Conservation (phyloP, 495 filamentous ascomycete genomes). For the Staphylotrichum tortipilum region DNA sequence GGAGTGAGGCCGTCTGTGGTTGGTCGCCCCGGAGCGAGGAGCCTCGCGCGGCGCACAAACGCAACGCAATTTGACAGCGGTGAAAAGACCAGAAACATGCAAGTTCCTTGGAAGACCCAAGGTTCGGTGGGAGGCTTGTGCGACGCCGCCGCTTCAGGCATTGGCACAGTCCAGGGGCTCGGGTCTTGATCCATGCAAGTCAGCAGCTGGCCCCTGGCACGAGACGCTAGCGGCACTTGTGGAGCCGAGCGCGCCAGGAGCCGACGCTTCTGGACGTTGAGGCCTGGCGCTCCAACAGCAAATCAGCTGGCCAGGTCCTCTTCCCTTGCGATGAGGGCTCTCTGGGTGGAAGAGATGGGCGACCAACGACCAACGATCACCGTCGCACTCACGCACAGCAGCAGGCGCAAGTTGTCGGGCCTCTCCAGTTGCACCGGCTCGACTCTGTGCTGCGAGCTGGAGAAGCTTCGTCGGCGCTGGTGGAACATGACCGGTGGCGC, state of each 20-base stretch:
- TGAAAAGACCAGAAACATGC: not conserved
- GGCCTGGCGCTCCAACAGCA: not conserved
- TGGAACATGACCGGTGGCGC: not conserved
- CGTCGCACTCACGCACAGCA: too few species aligned
- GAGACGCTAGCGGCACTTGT: conserved; percentile 8
- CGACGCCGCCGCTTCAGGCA: not conserved
- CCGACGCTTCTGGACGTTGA: not conserved
- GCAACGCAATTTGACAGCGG: not conserved
- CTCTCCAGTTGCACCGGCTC: not conserved
- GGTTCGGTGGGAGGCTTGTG: not conserved
- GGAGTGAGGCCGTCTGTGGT: too few species aligned
- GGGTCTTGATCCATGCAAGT: conserved; percentile 1
- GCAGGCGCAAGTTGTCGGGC: too few species aligned
- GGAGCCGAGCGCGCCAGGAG: not conserved
- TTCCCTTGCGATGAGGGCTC: too few species aligned
- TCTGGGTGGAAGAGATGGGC: too few species aligned
- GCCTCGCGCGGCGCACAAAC: too few species aligned
- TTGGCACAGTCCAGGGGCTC: not conserved
- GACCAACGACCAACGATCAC: too few species aligned
- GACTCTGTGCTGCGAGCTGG: not conserved
- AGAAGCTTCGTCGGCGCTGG: not conserved
- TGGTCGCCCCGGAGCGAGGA: too few species aligned
- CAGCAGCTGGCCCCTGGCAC: not conserved
- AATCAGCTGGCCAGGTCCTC: not conserved
- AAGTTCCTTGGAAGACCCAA: not conserved